Evolutionary conservation across 768 basidiomycete species (phyloP).

Genomic region (Pilatotrama ljubarskyi): DNA sequence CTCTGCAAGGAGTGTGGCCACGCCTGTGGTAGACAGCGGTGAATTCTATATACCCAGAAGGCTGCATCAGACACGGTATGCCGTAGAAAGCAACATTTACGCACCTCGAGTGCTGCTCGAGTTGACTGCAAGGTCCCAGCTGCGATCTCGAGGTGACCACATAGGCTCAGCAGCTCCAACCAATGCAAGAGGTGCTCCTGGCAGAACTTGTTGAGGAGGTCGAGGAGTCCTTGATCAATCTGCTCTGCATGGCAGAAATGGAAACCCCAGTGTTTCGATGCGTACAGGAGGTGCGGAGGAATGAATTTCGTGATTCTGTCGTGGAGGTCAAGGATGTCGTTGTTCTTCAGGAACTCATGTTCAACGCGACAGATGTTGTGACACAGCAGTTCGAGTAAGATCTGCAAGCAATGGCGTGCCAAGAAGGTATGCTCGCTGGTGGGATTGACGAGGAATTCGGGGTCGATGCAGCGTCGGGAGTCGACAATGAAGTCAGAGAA

Average conservation of each 20-base stretch:
- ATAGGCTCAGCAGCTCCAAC: slow-evolving; percentile 22
- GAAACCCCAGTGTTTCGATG: slow-evolving; percentile 25
- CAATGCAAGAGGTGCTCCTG: slow-evolving; percentile 23
- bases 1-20: slow-evolving; percentile 5
- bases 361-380: slow-evolving; percentile 5
- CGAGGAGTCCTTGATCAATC: neutral
- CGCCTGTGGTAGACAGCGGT: neutral
- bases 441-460: slow-evolving; percentile 7
- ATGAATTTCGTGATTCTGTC: slow-evolving; percentile 7
- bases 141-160: slow-evolving; percentile 4
- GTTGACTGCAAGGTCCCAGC: neutral
- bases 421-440: neutral
- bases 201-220: slow-evolving; percentile 9
- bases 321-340: neutral
- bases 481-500: slow-evolving; percentile 26
- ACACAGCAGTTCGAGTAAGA: neutral
- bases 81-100: neutral
- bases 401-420: neutral
- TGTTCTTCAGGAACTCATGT: neutral
- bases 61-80: too few species aligned
- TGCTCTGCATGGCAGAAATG: slow-evolving; percentile 15
- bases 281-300: slow-evolving; percentile 23
- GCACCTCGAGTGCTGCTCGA: neutral
- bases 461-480: slow-evolving; percentile 14
- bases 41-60: neutral